Percentiles rank a stretch among this genome's conserved stretches.
These are phyloP conservation scores for Liquidambar formosana DNA, from an alignment of 164 flowering plant species.

Conservation along the genomic window DNA sequence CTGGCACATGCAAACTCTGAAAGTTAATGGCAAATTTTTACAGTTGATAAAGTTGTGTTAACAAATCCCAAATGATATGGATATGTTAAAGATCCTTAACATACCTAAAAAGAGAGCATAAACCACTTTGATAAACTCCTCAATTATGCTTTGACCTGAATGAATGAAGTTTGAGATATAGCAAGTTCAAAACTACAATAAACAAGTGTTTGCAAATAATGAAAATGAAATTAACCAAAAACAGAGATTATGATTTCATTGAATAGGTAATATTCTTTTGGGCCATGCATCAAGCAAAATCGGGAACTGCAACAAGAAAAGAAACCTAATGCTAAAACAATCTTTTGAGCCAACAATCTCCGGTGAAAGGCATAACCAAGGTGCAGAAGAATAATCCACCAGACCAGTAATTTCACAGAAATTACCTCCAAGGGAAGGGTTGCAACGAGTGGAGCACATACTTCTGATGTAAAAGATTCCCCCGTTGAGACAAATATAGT, in stretches of 20 bases:
- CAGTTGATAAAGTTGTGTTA: slow-evolving; percentile 4
- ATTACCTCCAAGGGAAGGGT: slow-evolving; percentile 91
- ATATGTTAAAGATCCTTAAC: background rate
- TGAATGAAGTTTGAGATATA: background rate
- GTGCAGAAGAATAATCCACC: background rate
- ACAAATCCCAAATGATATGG: background rate
- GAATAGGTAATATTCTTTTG: background rate
- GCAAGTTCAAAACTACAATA: background rate
- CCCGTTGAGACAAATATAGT: slow-evolving; percentile 78
- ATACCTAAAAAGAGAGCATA: slow-evolving; percentile 71
- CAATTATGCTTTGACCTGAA: slow-evolving; percentile 64
- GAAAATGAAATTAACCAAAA: too few species aligned
- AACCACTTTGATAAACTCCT: slow-evolving; percentile 63
- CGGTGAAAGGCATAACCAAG: background rate
- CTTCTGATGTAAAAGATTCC: slow-evolving; percentile 55
- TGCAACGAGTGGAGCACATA: slow-evolving; percentile 81
- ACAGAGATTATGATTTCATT: background rate
- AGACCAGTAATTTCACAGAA: background rate
- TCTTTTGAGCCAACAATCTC: background rate
- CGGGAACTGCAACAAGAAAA: background rate
- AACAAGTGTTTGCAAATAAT: too few species aligned
- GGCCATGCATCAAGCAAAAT: background rate
- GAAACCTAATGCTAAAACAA: background rate
- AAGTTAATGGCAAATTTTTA: slow-evolving; percentile 5
- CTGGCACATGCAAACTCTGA: slow-evolving; percentile 33